Conservation (phyloP, 768 basidiomycete species). For the Boletus sp. region DNA sequence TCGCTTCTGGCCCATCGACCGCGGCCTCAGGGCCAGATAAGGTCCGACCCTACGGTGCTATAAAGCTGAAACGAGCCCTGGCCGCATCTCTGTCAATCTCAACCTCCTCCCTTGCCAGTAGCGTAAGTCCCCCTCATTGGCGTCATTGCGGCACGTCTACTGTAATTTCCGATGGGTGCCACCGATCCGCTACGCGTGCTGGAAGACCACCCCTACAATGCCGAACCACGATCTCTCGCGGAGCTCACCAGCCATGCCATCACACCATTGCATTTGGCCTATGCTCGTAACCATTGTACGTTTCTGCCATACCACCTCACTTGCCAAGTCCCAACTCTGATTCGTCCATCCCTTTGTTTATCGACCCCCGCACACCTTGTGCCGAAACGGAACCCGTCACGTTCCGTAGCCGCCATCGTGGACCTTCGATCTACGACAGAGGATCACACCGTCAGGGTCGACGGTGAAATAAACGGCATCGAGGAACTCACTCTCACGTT, state of each 20-base stretch:
- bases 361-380: no score
- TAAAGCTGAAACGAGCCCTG: background rate
- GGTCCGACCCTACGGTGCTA: background rate
- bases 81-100: no score
- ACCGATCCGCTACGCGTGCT: constrained; percentile 17
- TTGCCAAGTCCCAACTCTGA: constrained; percentile 2
- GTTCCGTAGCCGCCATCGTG: constrained; percentile 28
- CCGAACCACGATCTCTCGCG: constrained; percentile 61
- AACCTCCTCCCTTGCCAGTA: no score
- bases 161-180: constrained; percentile 18
- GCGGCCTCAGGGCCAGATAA: no score
- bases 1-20: background rate
- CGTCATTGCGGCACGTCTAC: background rate
- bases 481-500: constrained; percentile 20
- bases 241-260: constrained; percentile 44
- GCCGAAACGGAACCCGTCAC: no score
- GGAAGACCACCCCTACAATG: constrained; percentile 57
- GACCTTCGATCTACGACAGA: constrained; percentile 18
- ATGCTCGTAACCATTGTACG: constrained; percentile 70
- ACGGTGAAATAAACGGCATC: constrained; percentile 23
- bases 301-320: constrained; percentile 34
- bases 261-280: constrained; percentile 65
- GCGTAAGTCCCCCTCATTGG: background rate
- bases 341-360: background rate
- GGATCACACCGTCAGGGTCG: constrained; percentile 27